A percentile compares a stretch with the other conserved stretches of the same genome.
Conservation (phyloP, 768 basidiomycete genomes). For the Boletus reticuloceps region DNA sequence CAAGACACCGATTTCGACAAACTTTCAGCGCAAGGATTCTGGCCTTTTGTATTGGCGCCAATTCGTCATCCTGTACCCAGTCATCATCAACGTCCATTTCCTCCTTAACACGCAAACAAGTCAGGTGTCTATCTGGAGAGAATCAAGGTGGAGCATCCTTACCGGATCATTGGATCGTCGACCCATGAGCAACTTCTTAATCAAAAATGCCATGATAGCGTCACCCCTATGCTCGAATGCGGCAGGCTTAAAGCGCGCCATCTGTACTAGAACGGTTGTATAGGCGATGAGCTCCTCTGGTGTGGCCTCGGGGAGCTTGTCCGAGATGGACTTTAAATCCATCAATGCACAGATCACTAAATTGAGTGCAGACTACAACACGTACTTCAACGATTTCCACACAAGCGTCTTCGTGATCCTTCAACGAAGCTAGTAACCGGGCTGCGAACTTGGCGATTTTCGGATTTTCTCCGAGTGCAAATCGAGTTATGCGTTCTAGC, state of each 20-base stretch:
- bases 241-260: conserved; percentile 64
- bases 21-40: conserved; percentile 80
- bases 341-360: neutral
- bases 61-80: conserved; percentile 70
- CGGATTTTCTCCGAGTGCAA: conserved; percentile 56
- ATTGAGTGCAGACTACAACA: neutral
- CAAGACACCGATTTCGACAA: conserved; percentile 75
- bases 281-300: conserved; percentile 61
- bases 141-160: conserved; percentile 18
- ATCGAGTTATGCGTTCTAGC: conserved; percentile 58
- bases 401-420: conserved; percentile 50
- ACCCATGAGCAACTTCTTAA: conserved; percentile 68
- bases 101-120: conserved; percentile 37
- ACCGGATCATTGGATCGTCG: conserved; percentile 47
- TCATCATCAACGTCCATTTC: conserved; percentile 62
- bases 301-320: conserved; percentile 43
- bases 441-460: conserved; percentile 85
- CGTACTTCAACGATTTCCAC: conserved; percentile 63
- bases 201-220: conserved; percentile 64
- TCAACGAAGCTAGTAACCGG: conserved; percentile 62
- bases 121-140: neutral
- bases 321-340: conserved; percentile 52
- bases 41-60: conserved; percentile 58
- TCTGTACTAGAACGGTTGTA: conserved; percentile 68
- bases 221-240: conserved; percentile 81